A percentile compares a stretch with the other conserved stretches of the same genome.
These are phyloP conservation scores for Podaxis carcinomalis DNA, from an alignment of 768 basidiomycete genomes.

Conservation along the genomic window DNA sequence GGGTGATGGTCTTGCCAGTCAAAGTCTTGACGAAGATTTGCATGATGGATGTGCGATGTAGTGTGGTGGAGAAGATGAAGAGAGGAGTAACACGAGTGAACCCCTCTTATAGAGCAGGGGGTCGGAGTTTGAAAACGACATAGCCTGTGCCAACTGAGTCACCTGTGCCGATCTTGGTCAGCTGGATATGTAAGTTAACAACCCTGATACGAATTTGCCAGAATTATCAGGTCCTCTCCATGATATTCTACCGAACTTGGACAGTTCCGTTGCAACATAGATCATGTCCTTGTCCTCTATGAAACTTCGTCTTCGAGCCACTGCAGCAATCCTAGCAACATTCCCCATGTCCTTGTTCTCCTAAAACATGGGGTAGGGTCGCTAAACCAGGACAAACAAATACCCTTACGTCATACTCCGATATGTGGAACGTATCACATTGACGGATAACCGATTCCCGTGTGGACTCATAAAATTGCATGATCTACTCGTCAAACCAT, in stretches of 20 bases:
- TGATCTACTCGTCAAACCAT: slow-evolving; percentile 53
- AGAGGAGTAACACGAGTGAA: slow-evolving; percentile 10
- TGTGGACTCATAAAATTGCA: not conserved
- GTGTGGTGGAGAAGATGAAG: slow-evolving; percentile 11
- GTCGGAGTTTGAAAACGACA: slow-evolving; percentile 36
- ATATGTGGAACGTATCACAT: not conserved
- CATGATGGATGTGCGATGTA: slow-evolving; percentile 25
- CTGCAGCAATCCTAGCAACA: slow-evolving; percentile 1
- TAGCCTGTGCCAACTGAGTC: slow-evolving; percentile 8
- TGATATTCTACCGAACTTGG: not conserved
- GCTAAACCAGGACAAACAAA: not conserved
- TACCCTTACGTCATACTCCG: not conserved
- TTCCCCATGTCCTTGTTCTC: too few relatives aligned
- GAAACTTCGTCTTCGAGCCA: too few relatives aligned
- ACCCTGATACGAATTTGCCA: slow-evolving; percentile 2
- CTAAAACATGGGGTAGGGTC: too few relatives aligned
- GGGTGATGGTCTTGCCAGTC: slow-evolving; percentile 88
- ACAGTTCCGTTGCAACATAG: not conserved
- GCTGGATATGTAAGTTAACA: not conserved
- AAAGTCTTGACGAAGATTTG: slow-evolving; percentile 65
- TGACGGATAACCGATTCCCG: not conserved
- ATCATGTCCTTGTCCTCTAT: too few relatives aligned
- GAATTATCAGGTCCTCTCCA: slow-evolving; percentile 3
- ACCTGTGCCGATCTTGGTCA: slow-evolving; percentile 4
- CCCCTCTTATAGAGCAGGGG: slow-evolving; percentile 22